Evolutionary conservation across 371 early-diverging fungal genomes (phyloP), one percentile per base, ranked within the genome.

Genomic region (Lichtheimia ramosa): DNA sequence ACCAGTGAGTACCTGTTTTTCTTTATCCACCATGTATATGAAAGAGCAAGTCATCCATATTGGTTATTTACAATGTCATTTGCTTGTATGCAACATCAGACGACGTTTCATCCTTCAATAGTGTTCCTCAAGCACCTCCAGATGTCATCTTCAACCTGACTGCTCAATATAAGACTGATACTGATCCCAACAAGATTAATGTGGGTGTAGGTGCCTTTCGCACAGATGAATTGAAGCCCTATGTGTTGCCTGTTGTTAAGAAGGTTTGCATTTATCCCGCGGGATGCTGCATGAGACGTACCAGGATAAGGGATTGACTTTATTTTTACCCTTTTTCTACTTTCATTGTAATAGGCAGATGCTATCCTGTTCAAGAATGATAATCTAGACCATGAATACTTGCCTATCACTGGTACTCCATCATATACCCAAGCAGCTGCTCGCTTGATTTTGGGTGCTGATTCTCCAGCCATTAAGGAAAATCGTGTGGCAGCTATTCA

Each of bases 131-230:
- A 58, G 92, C 95, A 5, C 94, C 96, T 20, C 87, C 93, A 42
- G 97, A 98, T 78, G 82, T 90, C 55, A 98, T 96, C 68, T 92
- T 96, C 69, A 75, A 89, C 65, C 74, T 98, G n/a, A 89, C 90
- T 18, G 91, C 89, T 28, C 68, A 83, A 39, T 95, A 88, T 81
- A 88, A 88, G 64, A 89, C 91, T 21, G 96, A 96, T 65, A 74
- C 83, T 2, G 70, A 82, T 68, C 77, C 85, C 21, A 61, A 82
- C 18, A 98, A 97, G 75, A 87, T 98, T 52, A 94, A 96, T 66
- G 75, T 98, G 16, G 93, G 96, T 71, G 93, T 98, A 5, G 98
- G 98, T 54, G 98, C 98, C 8, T 98, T 96, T 75, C 87, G 98
- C 54, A 92, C 90, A 54, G 89, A 96, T 59, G 76, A 89, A 16